These are phyloP conservation scores for Limnanthes douglasii DNA, from an alignment of 345 rosid genomes.

Conservation along the genomic window DNA sequence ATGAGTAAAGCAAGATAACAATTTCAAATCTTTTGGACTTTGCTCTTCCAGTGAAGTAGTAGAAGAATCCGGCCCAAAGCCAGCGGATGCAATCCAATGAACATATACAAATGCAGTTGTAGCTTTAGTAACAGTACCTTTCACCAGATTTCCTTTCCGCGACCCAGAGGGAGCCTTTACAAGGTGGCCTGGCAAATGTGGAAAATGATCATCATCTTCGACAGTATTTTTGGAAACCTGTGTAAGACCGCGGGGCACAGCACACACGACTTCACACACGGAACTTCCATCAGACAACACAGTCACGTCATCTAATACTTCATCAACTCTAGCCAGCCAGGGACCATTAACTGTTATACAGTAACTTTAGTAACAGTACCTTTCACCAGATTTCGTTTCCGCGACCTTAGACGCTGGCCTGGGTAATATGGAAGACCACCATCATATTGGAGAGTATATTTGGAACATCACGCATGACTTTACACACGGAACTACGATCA, in stretches of 20 bases:
- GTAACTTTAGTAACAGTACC: no score
- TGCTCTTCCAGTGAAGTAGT: constrained; percentile 88
- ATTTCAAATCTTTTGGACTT: constrained; percentile 70
- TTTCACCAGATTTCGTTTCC: no score
- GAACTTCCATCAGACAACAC: no score
- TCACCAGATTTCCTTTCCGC: constrained; percentile 66
- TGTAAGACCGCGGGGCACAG: no score
- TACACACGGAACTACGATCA: constrained; percentile 93
- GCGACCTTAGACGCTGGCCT: constrained; percentile 86
- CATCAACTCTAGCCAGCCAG: no score
- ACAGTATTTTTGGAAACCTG: no score
- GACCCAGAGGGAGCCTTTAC: no score
- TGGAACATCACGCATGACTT: constrained; percentile 63
- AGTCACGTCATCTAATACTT: no score
- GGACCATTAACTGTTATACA: no score
- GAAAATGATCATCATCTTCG: no score
- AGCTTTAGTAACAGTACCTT: constrained; percentile 90
- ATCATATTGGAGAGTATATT: constrained; percentile 67
- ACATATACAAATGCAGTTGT: constrained; percentile 72
- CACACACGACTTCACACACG: no score
- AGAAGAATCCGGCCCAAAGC: constrained; percentile 76
- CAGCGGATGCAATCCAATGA: constrained; percentile 96
- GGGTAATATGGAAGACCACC: constrained; percentile 76
- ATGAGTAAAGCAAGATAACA: constrained; percentile 76
- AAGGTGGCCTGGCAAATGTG: no score